phyloP scores from a whole-genome alignment of 257 asterid genomes.

The Voacanga thouarsii region DNA sequence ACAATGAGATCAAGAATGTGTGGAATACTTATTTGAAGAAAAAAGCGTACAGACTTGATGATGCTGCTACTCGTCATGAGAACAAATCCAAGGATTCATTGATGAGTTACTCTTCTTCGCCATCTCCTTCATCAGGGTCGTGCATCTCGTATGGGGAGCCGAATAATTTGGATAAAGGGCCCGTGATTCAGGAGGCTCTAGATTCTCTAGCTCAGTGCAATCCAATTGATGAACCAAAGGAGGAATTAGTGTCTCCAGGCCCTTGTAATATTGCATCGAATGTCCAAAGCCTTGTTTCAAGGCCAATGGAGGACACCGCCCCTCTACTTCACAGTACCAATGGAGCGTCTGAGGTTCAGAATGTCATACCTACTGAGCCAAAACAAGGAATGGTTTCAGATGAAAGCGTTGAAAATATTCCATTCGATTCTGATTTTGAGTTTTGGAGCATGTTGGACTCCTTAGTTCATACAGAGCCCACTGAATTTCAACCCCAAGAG shows the following conservation, averaged over 20 bases:
- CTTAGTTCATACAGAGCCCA: slow-evolving; percentile 18
- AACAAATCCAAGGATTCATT: not conserved
- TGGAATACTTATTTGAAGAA: slow-evolving; percentile 83
- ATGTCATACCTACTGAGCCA: not conserved
- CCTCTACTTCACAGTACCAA: not conserved
- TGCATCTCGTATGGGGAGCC: slow-evolving; percentile 18
- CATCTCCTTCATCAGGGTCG: slow-evolving; percentile 30
- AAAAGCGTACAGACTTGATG: slow-evolving; percentile 14
- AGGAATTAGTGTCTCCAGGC: slow-evolving; percentile 5
- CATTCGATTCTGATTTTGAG: slow-evolving; percentile 36
- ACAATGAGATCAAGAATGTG: slow-evolving; percentile 77
- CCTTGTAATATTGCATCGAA: slow-evolving; percentile 23
- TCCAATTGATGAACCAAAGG: not conserved
- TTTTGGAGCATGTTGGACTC: slow-evolving; percentile 42
- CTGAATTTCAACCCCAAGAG: slow-evolving; percentile 1
- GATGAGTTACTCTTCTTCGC: not conserved
- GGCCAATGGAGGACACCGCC: not conserved
- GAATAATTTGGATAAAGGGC: slow-evolving; percentile 2
- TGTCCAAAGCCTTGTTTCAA: slow-evolving; percentile 17
- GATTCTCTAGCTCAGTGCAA: not conserved
- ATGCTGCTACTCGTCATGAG: not conserved
- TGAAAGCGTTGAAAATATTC: slow-evolving; percentile 30
- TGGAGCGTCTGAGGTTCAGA: not conserved
- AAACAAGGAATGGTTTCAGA: not conserved
- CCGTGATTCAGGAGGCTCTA: not conserved